Conservation (phyloP, 2,329 filamentous ascomycete genomes). For the Rhinocladiella mackenziei region DNA sequence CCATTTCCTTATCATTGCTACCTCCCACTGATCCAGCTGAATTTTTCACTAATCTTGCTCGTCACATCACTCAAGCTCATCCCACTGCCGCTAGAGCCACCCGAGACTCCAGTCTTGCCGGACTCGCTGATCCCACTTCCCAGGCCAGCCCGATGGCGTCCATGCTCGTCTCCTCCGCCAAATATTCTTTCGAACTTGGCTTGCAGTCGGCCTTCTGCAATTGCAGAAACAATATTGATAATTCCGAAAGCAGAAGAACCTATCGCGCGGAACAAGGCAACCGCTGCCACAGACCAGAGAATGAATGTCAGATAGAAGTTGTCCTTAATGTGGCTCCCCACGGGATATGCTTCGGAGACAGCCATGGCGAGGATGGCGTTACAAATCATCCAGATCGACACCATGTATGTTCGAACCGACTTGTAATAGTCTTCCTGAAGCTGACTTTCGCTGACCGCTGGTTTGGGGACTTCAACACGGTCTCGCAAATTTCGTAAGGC, state of each 20-base stretch:
- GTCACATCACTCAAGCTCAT: constrained; percentile 25
- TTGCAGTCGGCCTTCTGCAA: constrained; percentile 81
- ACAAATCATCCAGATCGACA: constrained; percentile 86
- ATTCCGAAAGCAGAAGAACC: constrained; percentile 77
- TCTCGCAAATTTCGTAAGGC: constrained; percentile 94
- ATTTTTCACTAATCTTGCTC: constrained; percentile 27
- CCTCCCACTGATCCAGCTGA: constrained; percentile 21
- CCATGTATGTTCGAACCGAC: constrained; percentile 95
- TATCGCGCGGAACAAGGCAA: constrained; percentile 84
- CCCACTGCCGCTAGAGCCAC: constrained; percentile 14
- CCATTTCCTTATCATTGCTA: constrained; percentile 1
- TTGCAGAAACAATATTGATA: constrained; percentile 75
- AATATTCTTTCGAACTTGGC: constrained; percentile 31
- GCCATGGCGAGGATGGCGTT: constrained; percentile 94
- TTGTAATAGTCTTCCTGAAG: constrained; percentile 98
- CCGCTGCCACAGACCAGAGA: constrained; percentile 79
- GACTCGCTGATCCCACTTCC: constrained; percentile 23
- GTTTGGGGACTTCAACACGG: constrained; percentile 71
- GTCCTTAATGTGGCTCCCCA: constrained; percentile 60
- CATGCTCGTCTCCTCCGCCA: constrained; percentile 28
- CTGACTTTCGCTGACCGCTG: constrained; percentile 66
- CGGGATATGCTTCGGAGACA: constrained; percentile 78
- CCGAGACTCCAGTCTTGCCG: constrained; percentile 24
- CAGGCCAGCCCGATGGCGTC: constrained; percentile 16
- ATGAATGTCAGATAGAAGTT: constrained; percentile 94